Evolutionary conservation across 495 filamentous ascomycete genomes (phyloP).

Genomic region (Talaromyces nanjingensis): DNA sequence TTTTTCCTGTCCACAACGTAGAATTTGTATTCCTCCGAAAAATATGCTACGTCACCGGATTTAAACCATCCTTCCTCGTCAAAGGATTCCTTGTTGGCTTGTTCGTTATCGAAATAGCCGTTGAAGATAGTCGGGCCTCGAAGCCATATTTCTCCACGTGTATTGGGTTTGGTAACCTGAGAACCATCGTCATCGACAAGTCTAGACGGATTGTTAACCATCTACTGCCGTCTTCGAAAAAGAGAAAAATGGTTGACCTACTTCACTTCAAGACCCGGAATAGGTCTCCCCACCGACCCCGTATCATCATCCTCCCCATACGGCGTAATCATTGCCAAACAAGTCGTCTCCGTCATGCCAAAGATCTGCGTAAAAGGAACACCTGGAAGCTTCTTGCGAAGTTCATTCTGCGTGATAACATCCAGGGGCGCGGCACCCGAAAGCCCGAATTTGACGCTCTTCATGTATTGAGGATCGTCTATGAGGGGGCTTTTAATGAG

Average conservation of each 20-base stretch:
- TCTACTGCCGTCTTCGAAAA: constrained; percentile 16
- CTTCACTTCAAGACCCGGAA: not conserved
- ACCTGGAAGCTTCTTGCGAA: constrained; percentile 24
- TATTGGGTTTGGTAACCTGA: constrained; percentile 8
- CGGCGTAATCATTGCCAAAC: not conserved
- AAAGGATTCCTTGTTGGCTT: constrained; percentile 31
- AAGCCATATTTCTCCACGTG: constrained; percentile 29
- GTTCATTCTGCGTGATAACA: constrained; percentile 14
- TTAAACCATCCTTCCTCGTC: constrained; percentile 32
- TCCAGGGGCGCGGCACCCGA: constrained; percentile 26
- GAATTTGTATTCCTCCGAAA: not conserved
- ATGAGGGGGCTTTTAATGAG: constrained; percentile 35
- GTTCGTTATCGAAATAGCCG: constrained; percentile 34
- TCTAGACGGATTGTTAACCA: not conserved
- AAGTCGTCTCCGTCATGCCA: not conserved
- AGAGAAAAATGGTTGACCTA: not conserved
- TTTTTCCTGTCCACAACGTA: constrained; percentile 1
- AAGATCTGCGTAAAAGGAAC: not conserved
- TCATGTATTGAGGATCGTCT: constrained; percentile 30
- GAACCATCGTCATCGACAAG: constrained; percentile 3
- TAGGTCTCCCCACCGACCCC: not conserved
- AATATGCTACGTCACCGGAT: constrained; percentile 32
- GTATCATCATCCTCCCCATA: not conserved
- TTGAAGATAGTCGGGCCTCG: constrained; percentile 29
- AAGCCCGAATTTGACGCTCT: constrained; percentile 23